Evolutionary conservation across 2,329 filamentous ascomycete genomes (phyloP), one percentile per base, ranked within the genome.

Genomic region (Knoxdaviesia proteae): DNA sequence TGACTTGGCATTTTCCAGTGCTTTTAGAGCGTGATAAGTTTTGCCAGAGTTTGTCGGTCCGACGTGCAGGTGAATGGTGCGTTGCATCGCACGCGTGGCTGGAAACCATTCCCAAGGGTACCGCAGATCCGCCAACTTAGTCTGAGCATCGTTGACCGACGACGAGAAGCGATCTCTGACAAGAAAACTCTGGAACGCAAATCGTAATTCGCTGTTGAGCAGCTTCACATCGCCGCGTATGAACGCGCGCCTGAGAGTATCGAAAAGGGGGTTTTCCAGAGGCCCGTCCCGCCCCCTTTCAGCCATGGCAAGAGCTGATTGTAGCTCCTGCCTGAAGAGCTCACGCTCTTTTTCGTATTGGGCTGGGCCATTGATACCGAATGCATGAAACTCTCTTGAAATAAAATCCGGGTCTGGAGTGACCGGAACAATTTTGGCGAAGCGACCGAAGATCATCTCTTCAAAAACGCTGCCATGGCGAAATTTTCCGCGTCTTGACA

Each of bases 11-110:
- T 73, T 66, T 56, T 94, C 84, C 7, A 98, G 68, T 8, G 80
- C 76, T 59, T 93, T 79, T 48, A 98, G 62, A 1, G 90, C 92
- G 55, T 86, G 80, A 55, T 96, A 98, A 0, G 92, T 98, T 65
- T 98, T 98, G 45, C 90, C 90, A 1, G 90, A 96, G 58, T 98
- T 98, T 2, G 90, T 98, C 1, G 90, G 90, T 0, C 90, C 90
- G 41, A 98, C 86, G 52, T 98, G 90, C 20, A 98, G 65, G 61
- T 96, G 84, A 36, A 98, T 71, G 0, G 75, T 88, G 38, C 90
- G 71, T 53, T 87, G 82, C 51, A 90, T 66, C 39, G 74, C 68
- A 45, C 92, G 72, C 2, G 90, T 90, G 4, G 73, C 76, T 1
- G 88, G 84, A 54, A 80, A 96, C 88, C 88, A 96, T 57, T 98